phyloP scores from a whole-genome alignment of 352 stramenopile species.

The Phytophthora ohioensis region DNA sequence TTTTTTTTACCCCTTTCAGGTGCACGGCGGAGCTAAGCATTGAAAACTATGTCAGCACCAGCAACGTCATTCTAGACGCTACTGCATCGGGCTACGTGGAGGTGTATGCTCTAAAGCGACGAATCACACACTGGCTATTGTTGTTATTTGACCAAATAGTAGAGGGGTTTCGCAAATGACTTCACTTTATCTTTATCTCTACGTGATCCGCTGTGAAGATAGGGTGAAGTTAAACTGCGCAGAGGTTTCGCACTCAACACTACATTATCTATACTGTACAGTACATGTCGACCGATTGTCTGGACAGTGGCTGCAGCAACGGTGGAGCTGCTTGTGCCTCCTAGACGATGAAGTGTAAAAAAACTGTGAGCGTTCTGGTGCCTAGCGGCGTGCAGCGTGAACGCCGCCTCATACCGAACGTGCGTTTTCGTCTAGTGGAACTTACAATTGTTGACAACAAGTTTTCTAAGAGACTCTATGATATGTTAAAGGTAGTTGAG shows the following conservation, averaged over 20 bases:
- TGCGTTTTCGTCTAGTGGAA: not conserved
- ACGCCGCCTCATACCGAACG: not conserved
- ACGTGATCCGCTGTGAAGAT: not conserved
- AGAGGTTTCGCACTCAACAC: not conserved
- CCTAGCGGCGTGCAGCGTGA: not conserved
- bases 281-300: not conserved
- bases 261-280: not conserved
- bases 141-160: not conserved
- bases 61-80: conserved; percentile 13
- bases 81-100: conserved; percentile 9
- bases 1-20: not conserved
- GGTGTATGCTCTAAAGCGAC: not conserved
- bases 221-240: not conserved
- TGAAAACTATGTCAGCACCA: conserved; percentile 7
- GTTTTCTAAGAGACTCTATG: too few relatives aligned
- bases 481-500: too few relatives aligned
- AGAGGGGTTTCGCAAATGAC: not conserved
- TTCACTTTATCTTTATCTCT: not conserved
- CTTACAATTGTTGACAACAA: not conserved
- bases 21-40: not conserved
- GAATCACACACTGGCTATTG: not conserved
- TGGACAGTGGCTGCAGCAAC: not conserved
- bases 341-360: not conserved
- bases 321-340: not conserved
- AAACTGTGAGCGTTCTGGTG: not conserved